These are phyloP conservation scores for Mrakiaceae sp. DNA, from an alignment of 1,284 basidiomycete genomes.

Conservation along the genomic window DNA sequence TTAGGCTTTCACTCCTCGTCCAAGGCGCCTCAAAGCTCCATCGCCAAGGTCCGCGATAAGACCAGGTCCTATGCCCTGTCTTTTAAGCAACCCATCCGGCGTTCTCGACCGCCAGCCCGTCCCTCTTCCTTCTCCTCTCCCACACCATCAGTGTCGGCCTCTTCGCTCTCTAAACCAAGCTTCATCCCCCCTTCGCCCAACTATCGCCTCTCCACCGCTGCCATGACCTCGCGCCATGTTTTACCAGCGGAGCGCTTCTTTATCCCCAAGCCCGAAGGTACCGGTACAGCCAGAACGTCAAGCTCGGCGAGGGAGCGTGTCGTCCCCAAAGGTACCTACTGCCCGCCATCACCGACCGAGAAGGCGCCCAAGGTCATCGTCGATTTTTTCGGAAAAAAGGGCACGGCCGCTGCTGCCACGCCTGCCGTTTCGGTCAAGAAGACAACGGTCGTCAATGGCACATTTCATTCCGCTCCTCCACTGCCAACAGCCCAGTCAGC, in stretches of 20 bases:
- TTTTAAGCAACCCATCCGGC: constrained; percentile 3
- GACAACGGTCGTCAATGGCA: no score
- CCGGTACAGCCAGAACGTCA: background rate
- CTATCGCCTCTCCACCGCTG: background rate
- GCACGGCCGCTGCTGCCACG: no score
- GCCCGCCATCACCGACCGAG: background rate
- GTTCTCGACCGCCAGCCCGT: background rate
- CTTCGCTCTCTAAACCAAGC: background rate
- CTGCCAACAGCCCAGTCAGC: no score
- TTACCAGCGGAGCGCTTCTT: background rate
- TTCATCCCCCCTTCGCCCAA: background rate
- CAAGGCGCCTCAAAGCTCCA: background rate
- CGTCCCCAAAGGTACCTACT: background rate
- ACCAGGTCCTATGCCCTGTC: background rate
- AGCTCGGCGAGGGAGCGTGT: background rate
- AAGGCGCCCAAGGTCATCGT: no score
- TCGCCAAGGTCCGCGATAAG: background rate
- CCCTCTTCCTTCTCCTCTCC: background rate
- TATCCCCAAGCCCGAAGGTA: background rate
- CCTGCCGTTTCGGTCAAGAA: no score
- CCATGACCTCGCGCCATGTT: background rate
- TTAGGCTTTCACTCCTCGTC: background rate
- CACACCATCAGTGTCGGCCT: background rate
- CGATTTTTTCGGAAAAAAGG: no score
- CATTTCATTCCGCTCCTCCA: no score